Evolutionary conservation across 208 protist genomes (phyloP).

Genomic region (Leishmania major): DNA sequence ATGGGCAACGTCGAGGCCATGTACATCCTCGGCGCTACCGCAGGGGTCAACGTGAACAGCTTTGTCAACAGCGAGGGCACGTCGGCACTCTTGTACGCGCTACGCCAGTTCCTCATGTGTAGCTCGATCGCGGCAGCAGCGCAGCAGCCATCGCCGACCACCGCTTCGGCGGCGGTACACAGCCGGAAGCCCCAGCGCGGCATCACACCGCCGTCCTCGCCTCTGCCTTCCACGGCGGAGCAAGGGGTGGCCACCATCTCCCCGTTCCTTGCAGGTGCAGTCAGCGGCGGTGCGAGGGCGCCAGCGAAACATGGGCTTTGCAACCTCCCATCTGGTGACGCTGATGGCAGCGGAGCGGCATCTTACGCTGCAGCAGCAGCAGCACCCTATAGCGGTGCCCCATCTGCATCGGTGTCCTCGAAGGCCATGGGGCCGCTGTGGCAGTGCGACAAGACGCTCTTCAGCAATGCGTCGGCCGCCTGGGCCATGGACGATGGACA

Average conservation of each 20-base stretch:
- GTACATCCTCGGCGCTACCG: slow-evolving; percentile 21
- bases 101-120: slow-evolving; percentile 31
- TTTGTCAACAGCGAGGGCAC: slow-evolving; percentile 40
- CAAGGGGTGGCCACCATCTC: slow-evolving; percentile 1
- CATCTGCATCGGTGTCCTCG: slow-evolving; percentile 1
- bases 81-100: slow-evolving; percentile 36
- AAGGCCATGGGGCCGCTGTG: neutral
- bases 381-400: neutral
- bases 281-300: neutral
- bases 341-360: neutral
- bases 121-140: neutral
- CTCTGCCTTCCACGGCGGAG: neutral
- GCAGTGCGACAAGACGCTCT: neutral
- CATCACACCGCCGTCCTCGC: slow-evolving; percentile 7
- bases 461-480: neutral
- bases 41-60: slow-evolving; percentile 36
- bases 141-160: neutral
- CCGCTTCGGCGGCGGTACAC: neutral
- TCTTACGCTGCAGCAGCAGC: neutral
- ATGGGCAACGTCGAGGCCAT: slow-evolving; percentile 27
- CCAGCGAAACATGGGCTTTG: neutral
- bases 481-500: neutral
- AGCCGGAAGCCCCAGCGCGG: neutral
- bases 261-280: neutral
- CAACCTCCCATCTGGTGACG: neutral